These are phyloP conservation scores for Tylopilus orsonianus DNA, from an alignment of 1,284 basidiomycete genomes.

Conservation along the genomic window DNA sequence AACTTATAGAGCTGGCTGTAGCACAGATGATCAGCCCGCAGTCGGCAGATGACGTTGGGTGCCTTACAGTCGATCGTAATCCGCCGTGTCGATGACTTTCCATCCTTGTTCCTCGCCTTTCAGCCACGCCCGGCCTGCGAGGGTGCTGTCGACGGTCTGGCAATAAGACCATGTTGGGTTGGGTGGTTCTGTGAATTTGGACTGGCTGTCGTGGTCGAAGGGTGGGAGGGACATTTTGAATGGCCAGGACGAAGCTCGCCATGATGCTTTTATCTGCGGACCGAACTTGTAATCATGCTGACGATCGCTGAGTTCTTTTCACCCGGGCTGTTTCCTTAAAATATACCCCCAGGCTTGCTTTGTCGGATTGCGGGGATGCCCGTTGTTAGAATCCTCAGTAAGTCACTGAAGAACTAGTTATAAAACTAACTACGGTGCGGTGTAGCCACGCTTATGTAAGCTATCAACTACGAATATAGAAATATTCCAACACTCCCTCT, in stretches of 20 bases:
- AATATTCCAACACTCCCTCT: no score
- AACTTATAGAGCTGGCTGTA: constrained; percentile 42
- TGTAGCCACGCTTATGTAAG: no score
- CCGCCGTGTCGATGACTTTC: constrained; percentile 53
- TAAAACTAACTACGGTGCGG: no score
- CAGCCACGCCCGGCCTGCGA: constrained; percentile 48
- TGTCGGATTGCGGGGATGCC: no score
- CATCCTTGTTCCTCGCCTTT: constrained; percentile 55
- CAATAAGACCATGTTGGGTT: constrained; percentile 61
- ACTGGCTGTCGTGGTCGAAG: constrained; percentile 15
- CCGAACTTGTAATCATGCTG: no score
- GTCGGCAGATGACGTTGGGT: background rate
- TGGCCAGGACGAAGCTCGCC: background rate
- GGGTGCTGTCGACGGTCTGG: constrained; percentile 47
- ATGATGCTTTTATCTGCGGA: background rate
- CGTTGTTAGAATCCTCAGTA: no score
- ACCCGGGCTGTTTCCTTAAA: no score
- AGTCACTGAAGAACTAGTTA: no score
- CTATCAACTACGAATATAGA: no score
- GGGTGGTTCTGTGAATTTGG: constrained; percentile 46
- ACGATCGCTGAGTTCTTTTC: no score
- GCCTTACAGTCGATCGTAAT: constrained; percentile 45
- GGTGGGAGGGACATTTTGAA: constrained; percentile 26
- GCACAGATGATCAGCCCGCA: background rate
- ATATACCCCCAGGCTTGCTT: no score